Conservation (phyloP, 2,329 filamentous ascomycete species). For the Trematosphaeria pertusa region DNA sequence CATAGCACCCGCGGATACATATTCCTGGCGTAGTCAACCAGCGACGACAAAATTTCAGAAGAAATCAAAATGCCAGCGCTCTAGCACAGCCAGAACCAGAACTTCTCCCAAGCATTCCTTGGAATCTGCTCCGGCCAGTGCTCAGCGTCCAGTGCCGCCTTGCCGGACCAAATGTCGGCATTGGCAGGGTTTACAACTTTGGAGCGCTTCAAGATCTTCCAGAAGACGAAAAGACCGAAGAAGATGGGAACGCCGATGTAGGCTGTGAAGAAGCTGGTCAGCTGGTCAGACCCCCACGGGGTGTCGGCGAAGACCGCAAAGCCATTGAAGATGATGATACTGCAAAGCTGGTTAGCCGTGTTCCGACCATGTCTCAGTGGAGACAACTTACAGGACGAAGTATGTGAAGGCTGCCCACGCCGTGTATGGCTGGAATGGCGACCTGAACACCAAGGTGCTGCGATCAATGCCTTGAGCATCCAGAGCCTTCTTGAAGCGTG, state of each 20-base stretch:
- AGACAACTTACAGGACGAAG: too few species aligned
- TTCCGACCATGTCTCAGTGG: too few species aligned
- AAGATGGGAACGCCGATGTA: constrained; percentile 55
- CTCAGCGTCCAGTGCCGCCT: constrained; percentile 55
- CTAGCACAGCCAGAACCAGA: constrained; percentile 58
- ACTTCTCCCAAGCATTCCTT: constrained; percentile 53
- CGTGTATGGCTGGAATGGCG: constrained; percentile 57
- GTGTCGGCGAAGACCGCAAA: constrained; percentile 65
- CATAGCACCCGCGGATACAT: too few species aligned
- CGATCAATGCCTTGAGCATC: constrained; percentile 63
- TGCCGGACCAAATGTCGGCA: constrained; percentile 56
- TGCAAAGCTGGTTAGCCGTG: too few species aligned
- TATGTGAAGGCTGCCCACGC: constrained; percentile 67
- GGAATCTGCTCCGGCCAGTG: constrained; percentile 53
- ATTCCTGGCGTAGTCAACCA: too few species aligned
- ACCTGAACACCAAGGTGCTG: constrained; percentile 57
- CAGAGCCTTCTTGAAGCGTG: constrained; percentile 60
- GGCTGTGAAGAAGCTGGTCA: constrained; percentile 58
- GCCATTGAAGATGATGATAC: constrained; percentile 15
- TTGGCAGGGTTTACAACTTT: constrained; percentile 52
- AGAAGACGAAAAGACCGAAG: constrained; percentile 62
- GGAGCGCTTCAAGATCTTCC: constrained; percentile 72
- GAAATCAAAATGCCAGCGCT: too few species aligned
- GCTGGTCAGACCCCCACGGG: constrained; percentile 46
- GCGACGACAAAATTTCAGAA: too few species aligned